phyloP scores from a whole-genome alignment of 1,284 basidiomycete species.

The Cryptococcus amylolentus region DNA sequence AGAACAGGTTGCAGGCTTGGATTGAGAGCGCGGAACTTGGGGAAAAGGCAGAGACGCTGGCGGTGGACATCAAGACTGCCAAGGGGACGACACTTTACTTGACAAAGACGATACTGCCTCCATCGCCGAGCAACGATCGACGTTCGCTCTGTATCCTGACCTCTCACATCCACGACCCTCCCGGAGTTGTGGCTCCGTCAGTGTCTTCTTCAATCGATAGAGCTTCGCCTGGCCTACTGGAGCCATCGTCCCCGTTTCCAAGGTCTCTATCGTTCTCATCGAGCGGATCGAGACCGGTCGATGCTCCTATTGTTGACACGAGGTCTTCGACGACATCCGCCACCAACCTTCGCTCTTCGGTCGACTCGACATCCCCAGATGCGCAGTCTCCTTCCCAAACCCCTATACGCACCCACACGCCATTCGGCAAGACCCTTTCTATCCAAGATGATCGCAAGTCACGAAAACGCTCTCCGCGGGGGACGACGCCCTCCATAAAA shows the following conservation, averaged over 20 bases:
- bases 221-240: not conserved
- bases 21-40: slow-evolving; percentile 19
- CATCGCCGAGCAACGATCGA: slow-evolving; percentile 22
- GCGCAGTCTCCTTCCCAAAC: not conserved
- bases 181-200: not conserved
- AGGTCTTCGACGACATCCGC: slow-evolving; percentile 5
- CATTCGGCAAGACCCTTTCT: not conserved
- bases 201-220: not conserved
- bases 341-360: slow-evolving; percentile 2
- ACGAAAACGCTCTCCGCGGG: slow-evolving; percentile 5
- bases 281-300: slow-evolving; percentile 2
- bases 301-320: not conserved
- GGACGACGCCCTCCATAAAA: not conserved
- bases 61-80: slow-evolving; percentile 11
- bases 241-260: not conserved
- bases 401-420: not conserved
- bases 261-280: slow-evolving; percentile 2
- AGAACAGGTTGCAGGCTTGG: slow-evolving; percentile 28
- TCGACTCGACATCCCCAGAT: slow-evolving; percentile 4
- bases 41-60: slow-evolving; percentile 5
- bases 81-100: slow-evolving; percentile 11
- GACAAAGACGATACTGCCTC: slow-evolving; percentile 23
- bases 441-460: not conserved
- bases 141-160: slow-evolving; percentile 31
- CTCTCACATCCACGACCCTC: slow-evolving; percentile 11